Conservation (phyloP, 768 basidiomycete species). For the Mrakia frigida region DNA sequence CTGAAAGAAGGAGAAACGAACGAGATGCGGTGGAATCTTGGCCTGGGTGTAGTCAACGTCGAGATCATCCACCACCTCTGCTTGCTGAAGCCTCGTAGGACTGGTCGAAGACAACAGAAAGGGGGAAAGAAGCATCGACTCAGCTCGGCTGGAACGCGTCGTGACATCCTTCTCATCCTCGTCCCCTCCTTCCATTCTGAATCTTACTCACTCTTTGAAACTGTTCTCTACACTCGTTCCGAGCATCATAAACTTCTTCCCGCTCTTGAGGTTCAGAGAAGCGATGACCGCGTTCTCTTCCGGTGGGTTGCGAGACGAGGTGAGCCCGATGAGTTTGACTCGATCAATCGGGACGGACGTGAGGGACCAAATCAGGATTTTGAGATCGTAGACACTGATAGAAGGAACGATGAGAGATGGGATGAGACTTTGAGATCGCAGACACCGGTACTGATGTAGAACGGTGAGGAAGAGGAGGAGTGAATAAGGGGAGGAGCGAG, state of each 20-base stretch:
- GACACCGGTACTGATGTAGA: not conserved
- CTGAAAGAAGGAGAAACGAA: too few species aligned
- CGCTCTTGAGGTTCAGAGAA: conserved; percentile 55
- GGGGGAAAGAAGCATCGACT: not conserved
- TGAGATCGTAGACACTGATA: conserved; percentile 71
- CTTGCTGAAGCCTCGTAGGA: conserved; percentile 57
- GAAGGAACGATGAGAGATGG: not conserved
- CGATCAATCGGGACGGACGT: conserved; percentile 77
- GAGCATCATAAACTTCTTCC: conserved; percentile 75
- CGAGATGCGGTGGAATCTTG: conserved; percentile 55
- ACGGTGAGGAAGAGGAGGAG: not conserved
- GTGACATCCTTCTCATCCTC: not conserved
- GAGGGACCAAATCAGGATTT: conserved; percentile 58
- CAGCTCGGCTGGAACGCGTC: conserved; percentile 4
- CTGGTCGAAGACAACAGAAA: conserved; percentile 26
- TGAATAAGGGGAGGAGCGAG: not conserved
- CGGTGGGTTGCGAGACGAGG: conserved; percentile 69
- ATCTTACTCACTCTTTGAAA: conserved; percentile 64
- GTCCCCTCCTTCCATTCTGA: too few species aligned
- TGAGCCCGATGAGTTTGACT: conserved; percentile 80
- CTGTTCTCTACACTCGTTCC: conserved; percentile 78
- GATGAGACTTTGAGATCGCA: too few species aligned
- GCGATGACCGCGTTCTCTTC: conserved; percentile 64
- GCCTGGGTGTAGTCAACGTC: conserved; percentile 68
- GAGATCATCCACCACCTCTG: conserved; percentile 58